Evolutionary conservation across 2,329 filamentous ascomycete genomes (phyloP), one percentile per base, ranked within the genome.

Genomic region (Xylariales sp.): DNA sequence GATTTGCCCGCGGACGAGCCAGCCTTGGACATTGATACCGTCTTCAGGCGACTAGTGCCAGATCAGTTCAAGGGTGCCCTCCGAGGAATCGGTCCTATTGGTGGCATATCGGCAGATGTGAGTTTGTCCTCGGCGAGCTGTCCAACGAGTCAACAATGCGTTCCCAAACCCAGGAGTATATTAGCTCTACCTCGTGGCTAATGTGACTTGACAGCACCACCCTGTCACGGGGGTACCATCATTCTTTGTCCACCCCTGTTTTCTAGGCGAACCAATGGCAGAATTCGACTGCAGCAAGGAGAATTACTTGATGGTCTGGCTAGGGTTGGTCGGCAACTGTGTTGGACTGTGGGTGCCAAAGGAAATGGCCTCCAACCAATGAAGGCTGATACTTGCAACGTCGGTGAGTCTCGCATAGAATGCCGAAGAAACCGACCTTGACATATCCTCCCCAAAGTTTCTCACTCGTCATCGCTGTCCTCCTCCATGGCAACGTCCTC

Each of bases 161-260:
- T 51, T 56, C 51, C 51, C 48, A 33, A 38, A 34, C 34, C 18
- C 58, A 68, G 66, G 69, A 67, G 73, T 58, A 56, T 61, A 64
- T 59, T 58, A 43, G 50, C 48, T 59, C 54, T 59, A 57, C 60
- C 66, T 64, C 50, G 19, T 37, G 42, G 53, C 57, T 61, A 58
- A 54, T 32, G 51, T 50, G 35, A 43, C 40, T 49, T 42, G 28
- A 59, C 65, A 91, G 80, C 82, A 94, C 63, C 89, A 97, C 71
- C 91, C 93, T 39, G 64, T 86, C 45, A 87, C 82, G 44, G 85
- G 84, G 40, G 64, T 82, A 44, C 88, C 89, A 29, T 78, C 81
- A 37, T 96, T 91, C 64, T 96, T 95, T 64, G 76, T 97, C 53
- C 93, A 98, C 66, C 91, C 93, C 18, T 97, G 93, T 65, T 80